Base-by-base conservation (phyloP, 1,284 basidiomycete species). In the Chalciporus piperatoides region DNA sequence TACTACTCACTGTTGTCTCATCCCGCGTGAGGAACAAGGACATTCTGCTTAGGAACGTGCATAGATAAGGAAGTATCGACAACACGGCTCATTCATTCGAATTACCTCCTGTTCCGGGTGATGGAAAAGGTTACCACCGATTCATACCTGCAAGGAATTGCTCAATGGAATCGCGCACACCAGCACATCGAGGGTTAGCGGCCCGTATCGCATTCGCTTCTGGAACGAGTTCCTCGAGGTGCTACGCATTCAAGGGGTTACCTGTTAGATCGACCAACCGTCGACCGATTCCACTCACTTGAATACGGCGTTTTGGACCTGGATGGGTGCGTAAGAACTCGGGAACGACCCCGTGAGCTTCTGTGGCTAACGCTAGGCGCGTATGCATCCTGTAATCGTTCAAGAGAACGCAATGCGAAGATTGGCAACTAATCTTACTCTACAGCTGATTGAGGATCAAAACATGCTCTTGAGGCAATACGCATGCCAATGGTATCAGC, bases 251-350 rank as follows among this genome's bases (percentile, higher is more conserved):
- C 17, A 24, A 25, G 19, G 11, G 14, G 14, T 14, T 32, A 12
- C 12, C 25, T 32, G 42, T 37, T 21, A 48, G 35, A 48, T n/a
- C 9, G 4, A 32, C 17, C 21, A 36, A 38, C 24, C 23, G 1
- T 46, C 21, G 17, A 14, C 4, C 27, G 15, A 45, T 27, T 4
- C 28, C 6, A 59, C 75, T 45, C 55, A 87, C 90, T 72, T 83
- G 76, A 48, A 90, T 81, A 12, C 92, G 81, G 58, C 75, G 82
- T 46, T 74, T 71, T 27, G 83, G 82, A 1, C 81, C 73, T 0
- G 92, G 92, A 68, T 95, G 92, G 0, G 92, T 94, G n/a, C 70
- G 68, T 27, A 87, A 59, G 62, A 90, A 84, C 40, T 79, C 75
- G 2, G 79, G 25, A 21, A 56, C 55, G 7, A 65, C 55, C 7